Evolutionary conservation across 2,329 filamentous ascomycete species (phyloP).

Genomic region (Ophiocordyceps camponoti-saundersi): DNA sequence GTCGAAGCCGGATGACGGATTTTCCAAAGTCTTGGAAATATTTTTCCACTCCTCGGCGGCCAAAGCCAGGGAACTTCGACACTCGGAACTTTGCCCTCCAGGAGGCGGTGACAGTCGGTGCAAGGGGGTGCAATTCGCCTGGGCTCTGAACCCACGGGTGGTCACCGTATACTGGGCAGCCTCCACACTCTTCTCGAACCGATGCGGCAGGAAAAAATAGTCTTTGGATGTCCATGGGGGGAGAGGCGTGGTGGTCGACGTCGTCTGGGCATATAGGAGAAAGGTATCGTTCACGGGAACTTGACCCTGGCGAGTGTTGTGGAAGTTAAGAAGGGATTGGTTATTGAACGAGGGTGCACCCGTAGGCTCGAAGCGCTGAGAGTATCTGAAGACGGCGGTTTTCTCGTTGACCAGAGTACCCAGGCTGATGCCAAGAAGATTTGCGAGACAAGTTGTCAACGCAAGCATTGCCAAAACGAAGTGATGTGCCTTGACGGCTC

Average conservation of each 20-base stretch:
- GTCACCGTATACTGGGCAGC: conserved; percentile 3
- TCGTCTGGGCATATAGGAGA: conserved; percentile 21
- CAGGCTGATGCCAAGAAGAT: conserved; percentile 34
- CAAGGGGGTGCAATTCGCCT: conserved; percentile 7
- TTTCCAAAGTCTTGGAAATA: too few species aligned
- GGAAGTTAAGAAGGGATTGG: conserved; percentile 11
- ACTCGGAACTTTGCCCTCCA: neutral
- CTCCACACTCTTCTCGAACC: neutral
- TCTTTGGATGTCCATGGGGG: conserved; percentile 30
- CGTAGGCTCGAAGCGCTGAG: conserved; percentile 3
- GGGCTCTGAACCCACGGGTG: conserved; percentile 12
- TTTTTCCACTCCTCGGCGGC: neutral
- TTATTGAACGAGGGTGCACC: conserved; percentile 8
- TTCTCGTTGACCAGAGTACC: conserved; percentile 30
- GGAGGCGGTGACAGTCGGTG: neutral
- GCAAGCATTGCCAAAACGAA: conserved; percentile 29
- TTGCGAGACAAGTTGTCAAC: conserved; percentile 27
- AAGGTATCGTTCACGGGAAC: neutral
- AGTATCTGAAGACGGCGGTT: neutral
- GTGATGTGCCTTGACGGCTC: conserved; percentile 26
- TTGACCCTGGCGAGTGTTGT: conserved; percentile 6
- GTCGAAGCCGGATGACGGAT: neutral
- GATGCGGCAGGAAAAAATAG: conserved; percentile 29
- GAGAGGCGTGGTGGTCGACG: conserved; percentile 18
- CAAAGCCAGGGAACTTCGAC: neutral